Evolutionary conservation across 2,329 filamentous ascomycete species (phyloP), one percentile per base, ranked within the genome.

Genomic region (Neurospora sp.): DNA sequence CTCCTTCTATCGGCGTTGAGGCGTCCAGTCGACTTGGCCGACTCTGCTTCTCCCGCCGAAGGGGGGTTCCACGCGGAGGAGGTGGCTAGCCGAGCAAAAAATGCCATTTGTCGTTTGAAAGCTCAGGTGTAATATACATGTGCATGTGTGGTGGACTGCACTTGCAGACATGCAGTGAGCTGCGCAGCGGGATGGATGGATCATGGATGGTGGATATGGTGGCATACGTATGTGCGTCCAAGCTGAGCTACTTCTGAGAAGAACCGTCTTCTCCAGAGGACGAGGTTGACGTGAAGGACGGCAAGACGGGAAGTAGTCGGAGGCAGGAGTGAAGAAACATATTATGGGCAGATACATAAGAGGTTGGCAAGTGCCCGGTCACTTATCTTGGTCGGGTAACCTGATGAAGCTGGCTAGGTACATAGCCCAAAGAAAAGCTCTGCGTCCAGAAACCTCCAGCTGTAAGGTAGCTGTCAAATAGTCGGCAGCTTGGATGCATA

Each of bases 1-100:
- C 33, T 28, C 33, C n/a, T 46, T 38, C 71, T 68, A 42, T 42
- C 69, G 17, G 72, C 70, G 23, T 40, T 71, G 70, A 69, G 70
- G 71, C 73, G 69, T 70, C 71, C 72, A 73, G 70, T 71, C 67
- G 42, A 71, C 52, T 68, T 33, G 46, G 13, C 23, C 46, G 67
- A 19, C 39, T 40, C 66, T 38, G 66, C 13, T 42, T 40, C 42
- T 43, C 38, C 42, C 36, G 42, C 36, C 62, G 69, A 40, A 70
- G 19, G 52, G 52, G 62, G 66, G 19, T 68, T 43, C 67, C 67
- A 68, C 69, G 68, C 52, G 70, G 68, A 52, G 68, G 40, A 67
- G 43, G 46, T 58, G 46, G 13, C 6, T 33, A 58, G 46, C 46
- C 46, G 46, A 58, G 23, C 1, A 13, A 15, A 15, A 58, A 33